Evolutionary conservation across 768 basidiomycete genomes (phyloP), one percentile per base, ranked within the genome.

Genomic region (Tricholoma sp.): DNA sequence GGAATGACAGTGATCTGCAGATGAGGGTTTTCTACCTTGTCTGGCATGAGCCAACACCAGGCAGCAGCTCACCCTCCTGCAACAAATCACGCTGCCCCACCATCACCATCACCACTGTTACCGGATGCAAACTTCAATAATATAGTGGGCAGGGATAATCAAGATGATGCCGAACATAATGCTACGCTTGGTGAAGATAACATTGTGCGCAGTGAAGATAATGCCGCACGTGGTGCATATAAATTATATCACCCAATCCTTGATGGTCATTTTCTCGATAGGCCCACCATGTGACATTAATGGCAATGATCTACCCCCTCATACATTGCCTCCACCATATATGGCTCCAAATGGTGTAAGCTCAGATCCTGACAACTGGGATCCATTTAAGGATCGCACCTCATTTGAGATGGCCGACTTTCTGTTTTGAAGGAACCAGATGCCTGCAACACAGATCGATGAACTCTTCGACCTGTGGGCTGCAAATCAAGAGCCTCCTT

Each of bases 401-500:
- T 37, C 60, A 39, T 64, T 66, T 19, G 29, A 56, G 3, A 5
- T 57, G 1, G 61, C 64, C 8, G 60, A 66, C 7, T 58, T 64
- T 31, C 52, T 63, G 5, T 66, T 55, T 34, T 52, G 59, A 5
- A 52, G 51, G 27, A 64, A 55, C 4, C 64, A 69, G 31, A 67
- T 69, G 63, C 63, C 66, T 0, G 55, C 56, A 1, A 41, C 35
- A 3, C 47, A 66, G 12, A 72, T 73, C 6, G 55, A 71, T 37
- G 16, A 60, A 0, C 63, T 72, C 3, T 49, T 71, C 69, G 0
- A 49, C 29, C 47, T 49, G 11, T 49, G 47, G 47, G 47, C 47
- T 69, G 67, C 56, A 1, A 64, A 65, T 11, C 47, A 63, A 7
- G 45, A 54, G 3, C 66, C 73, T 5, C 74, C 74, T 0, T 78